Conservation (phyloP, 305 asterid species). For the Fraxinus greggii region DNA sequence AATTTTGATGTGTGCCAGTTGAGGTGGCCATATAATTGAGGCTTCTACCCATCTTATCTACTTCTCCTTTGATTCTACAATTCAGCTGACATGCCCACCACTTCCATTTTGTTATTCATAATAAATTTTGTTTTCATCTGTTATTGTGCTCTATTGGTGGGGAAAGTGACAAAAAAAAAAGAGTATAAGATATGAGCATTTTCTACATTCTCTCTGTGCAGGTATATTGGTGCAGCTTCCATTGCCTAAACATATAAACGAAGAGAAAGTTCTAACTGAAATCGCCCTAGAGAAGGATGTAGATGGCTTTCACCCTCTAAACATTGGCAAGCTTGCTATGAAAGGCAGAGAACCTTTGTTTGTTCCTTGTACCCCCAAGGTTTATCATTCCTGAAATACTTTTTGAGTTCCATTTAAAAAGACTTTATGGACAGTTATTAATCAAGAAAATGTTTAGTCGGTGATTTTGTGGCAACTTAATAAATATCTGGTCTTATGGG, state of each 20-base stretch:
- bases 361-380: constrained; percentile 97
- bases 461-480: background rate
- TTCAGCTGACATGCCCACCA: background rate
- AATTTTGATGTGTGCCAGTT: background rate
- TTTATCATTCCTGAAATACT: constrained; percentile 20
- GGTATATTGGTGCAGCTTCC: constrained; percentile 74
- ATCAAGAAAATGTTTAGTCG: background rate
- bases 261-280: constrained; percentile 74
- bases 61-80: background rate
- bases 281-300: constrained; percentile 86
- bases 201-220: background rate
- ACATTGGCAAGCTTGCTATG: constrained; percentile 97
- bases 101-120: background rate
- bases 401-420: background rate
- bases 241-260: constrained; percentile 82
- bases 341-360: constrained; percentile 92
- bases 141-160: background rate
- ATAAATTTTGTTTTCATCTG: background rate
- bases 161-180: background rate
- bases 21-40: background rate
- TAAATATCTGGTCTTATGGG: background rate
- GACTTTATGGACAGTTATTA: background rate
- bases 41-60: background rate
- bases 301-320: constrained; percentile 91
- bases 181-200: background rate